Base-by-base conservation (phyloP, 176 grass and related monocot species). In the Musa troglodytarum region DNA sequence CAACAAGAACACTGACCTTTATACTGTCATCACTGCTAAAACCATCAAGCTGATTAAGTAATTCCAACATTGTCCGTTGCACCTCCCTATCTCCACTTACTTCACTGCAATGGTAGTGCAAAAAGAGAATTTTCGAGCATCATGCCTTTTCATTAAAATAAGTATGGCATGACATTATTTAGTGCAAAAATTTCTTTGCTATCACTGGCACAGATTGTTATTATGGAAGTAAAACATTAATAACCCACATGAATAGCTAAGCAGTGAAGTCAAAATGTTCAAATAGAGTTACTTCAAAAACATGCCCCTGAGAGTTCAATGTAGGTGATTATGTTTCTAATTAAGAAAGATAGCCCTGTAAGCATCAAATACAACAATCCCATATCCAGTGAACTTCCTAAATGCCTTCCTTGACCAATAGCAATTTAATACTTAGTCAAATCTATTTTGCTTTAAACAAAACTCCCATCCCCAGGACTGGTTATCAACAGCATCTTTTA, bases 31-130 rank as follows among this genome's bases (percentile, higher is more conserved):
- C 89, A 19, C 86, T 88, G 68, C 86, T 88, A 77, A 92, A 92
- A 54, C 89, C 89, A 86, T 92, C 89, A 63, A 92, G 86, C 76
- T 92, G 89, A 68, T 92, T 92, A 68, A 92, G 81, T 79, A 92
- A 82, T 81, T 92, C 89, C 73, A 92, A 71, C 89, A 92, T 92
- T 61, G 89, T 92, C 52, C 89, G 77, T 74, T 92, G 89, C 73
- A 92, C 89, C 83, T 92, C 89, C 68, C 89, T 92, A 58, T 92
- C 89, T 34, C 89, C 89, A 16, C 86, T 92, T 53, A 84, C 86
- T 88, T 92, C 89, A 86, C 89, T 92, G 83, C 28, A 80, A 24
- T 49, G 63, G 71, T 12, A 24, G 26, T 25, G 12, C 14, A 51
- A 22, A 72, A 24, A 25, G 43, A 55, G 22, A 51, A 10, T 43